phyloP scores from a whole-genome alignment of 108 stramenopile genomes.

The Cyclotella choctawhatcheeana region DNA sequence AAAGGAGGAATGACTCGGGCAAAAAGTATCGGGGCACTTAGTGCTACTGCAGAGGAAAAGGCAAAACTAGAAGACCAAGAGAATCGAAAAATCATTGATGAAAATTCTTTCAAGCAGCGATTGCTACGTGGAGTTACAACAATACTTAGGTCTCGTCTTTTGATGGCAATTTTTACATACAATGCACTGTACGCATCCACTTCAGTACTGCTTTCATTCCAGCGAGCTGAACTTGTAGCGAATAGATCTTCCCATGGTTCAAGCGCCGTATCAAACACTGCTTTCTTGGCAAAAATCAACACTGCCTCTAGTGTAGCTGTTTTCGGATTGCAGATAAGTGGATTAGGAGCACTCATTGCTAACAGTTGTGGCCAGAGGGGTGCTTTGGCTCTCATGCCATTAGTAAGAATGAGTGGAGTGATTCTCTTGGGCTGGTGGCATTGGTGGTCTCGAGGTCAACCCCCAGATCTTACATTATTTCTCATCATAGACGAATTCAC shows the following conservation, averaged over 20 bases:
- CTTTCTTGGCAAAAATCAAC: conserved; percentile 90
- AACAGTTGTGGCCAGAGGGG: conserved; percentile 68
- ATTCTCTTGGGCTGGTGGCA: conserved; percentile 84
- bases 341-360: conserved; percentile 78
- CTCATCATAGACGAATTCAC: conserved; percentile 87
- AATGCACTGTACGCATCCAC: conserved; percentile 89
- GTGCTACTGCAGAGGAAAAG: conserved; percentile 20
- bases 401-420: conserved; percentile 74
- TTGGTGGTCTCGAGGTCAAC: conserved; percentile 60
- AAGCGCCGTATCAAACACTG: conserved; percentile 72
- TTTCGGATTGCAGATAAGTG: conserved; percentile 83
- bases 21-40: conserved; percentile 32
- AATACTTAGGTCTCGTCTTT: conserved; percentile 80
- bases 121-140: conserved; percentile 83
- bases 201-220: conserved; percentile 82
- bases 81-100: conserved; percentile 51
- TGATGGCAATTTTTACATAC: conserved; percentile 93
- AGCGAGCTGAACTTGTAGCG: conserved; percentile 85
- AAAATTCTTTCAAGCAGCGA: conserved; percentile 85
- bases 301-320: conserved; percentile 81
- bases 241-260: conserved; percentile 58
- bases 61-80: conserved; percentile 3
- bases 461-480: conserved; percentile 81
- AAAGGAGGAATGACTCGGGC: conserved; percentile 34
- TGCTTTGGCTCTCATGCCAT: conserved; percentile 82